Evolutionary conservation across 352 stramenopile species (phyloP).

Genomic region (Globisporangium megalacanthum): DNA sequence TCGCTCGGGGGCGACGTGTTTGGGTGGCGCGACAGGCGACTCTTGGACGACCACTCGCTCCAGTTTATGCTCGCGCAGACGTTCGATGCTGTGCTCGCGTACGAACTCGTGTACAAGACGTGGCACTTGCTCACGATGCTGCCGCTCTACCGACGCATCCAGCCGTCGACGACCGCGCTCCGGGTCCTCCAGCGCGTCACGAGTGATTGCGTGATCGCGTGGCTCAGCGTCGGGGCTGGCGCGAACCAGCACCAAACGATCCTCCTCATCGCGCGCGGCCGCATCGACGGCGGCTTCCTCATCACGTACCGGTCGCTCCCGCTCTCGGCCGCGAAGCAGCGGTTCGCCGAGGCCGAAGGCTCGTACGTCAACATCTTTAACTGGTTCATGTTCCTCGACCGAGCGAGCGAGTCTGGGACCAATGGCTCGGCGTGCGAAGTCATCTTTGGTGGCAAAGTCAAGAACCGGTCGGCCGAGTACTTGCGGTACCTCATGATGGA

Average conservation of each 20-base stretch:
- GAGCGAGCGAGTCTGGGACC: slow-evolving; percentile 1
- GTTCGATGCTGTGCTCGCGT: slow-evolving; percentile 37
- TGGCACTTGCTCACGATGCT: slow-evolving; percentile 55
- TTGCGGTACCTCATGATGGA: slow-evolving; percentile 64
- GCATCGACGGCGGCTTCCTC: slow-evolving; percentile 56
- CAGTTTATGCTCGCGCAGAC: slow-evolving; percentile 58
- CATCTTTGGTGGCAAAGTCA: slow-evolving; percentile 51
- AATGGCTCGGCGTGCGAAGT: slow-evolving; percentile 38
- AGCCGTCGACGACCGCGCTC: slow-evolving; percentile 46
- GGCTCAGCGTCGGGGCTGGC: slow-evolving; percentile 31
- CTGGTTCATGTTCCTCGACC: slow-evolving; percentile 75
- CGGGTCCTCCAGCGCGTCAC: slow-evolving; percentile 52
- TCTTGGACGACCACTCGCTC: slow-evolving; percentile 32
- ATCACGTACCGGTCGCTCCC: slow-evolving; percentile 69
- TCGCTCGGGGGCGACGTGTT: slow-evolving; percentile 37
- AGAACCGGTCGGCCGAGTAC: slow-evolving; percentile 48
- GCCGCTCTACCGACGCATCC: slow-evolving; percentile 48
- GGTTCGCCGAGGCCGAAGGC: slow-evolving; percentile 42
- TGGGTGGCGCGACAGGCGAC: slow-evolving; percentile 45
- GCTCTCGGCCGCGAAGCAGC: slow-evolving; percentile 29
- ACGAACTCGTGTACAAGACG: slow-evolving; percentile 63
- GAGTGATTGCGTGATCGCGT: slow-evolving; percentile 56
- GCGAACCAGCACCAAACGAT: slow-evolving; percentile 41
- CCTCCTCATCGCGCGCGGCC: slow-evolving; percentile 49
- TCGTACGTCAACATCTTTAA: slow-evolving; percentile 62